These are phyloP conservation scores for Cymbopogon flexuosus DNA, from an alignment of 202 grass and related monocot genomes.

Conservation along the genomic window DNA sequence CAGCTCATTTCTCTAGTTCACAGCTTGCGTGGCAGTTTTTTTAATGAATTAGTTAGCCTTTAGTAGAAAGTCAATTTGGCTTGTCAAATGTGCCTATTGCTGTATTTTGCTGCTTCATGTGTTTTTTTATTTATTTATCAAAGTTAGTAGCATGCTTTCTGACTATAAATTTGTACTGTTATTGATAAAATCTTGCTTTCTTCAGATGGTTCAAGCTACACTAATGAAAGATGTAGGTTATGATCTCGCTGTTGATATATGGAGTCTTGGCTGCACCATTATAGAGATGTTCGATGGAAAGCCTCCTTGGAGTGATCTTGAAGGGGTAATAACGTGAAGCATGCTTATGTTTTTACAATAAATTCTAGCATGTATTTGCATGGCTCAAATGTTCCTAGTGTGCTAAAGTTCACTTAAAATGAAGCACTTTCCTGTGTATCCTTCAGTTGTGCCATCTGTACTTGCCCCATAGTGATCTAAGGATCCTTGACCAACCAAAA, in stretches of 20 bases:
- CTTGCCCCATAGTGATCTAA: background rate
- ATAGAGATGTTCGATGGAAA: conserved; percentile 82
- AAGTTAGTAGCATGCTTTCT: conserved; percentile 20
- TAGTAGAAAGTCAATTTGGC: no score
- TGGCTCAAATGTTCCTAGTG: background rate
- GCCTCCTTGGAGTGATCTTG: conserved; percentile 91
- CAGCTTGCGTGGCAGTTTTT: no score
- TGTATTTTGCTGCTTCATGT: background rate
- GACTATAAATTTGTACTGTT: background rate
- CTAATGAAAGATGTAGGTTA: conserved; percentile 73
- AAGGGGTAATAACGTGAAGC: conserved; percentile 61
- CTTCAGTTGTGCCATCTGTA: background rate
- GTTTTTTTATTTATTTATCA: background rate
- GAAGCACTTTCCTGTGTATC: conserved; percentile 11
- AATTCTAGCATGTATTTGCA: conserved; percentile 27
- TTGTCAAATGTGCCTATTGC: no score
- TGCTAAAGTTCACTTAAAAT: background rate
- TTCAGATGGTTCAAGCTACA: conserved; percentile 88
- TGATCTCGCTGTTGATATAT: conserved; percentile 94
- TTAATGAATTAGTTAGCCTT: no score
- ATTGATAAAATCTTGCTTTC: conserved; percentile 12
- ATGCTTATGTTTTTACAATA: conserved; percentile 28
- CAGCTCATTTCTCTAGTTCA: no score
- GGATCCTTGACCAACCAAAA: background rate
- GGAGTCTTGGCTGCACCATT: conserved; percentile 97